Evolutionary conservation across 176 grass and related monocot species (phyloP), one percentile per base, ranked within the genome.

Genomic region (Oryza glumipatula): DNA sequence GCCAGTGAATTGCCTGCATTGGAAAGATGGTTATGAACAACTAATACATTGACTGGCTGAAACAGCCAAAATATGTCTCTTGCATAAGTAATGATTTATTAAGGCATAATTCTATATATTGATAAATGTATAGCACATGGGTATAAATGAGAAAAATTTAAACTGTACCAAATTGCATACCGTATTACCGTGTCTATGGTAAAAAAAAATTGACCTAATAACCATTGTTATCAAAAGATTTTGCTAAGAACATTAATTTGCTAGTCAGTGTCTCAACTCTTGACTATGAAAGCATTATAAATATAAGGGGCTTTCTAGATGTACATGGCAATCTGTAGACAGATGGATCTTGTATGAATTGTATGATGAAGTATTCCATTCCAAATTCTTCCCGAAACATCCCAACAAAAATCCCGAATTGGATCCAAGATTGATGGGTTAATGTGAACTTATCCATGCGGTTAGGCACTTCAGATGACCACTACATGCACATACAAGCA

Each of bases 1-100:
- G 84, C 82, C 83, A 90, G 58, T 88, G 74, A 76, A 98, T 78
- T 48, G 93, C 96, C 93, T 95, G 68, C 67, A 81, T 38, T 67
- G 76, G 65, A 85, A 65, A 83, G 17, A 85, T 47, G 24, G 73
- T 65, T 45, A 56, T 86, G 26, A 96, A 68, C 23, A 36, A 28
- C 39, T 70, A 72, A 52, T 79, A 80, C 39, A 76, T 17, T 63
- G 6, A 21, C 17, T 8, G 52, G 52, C 79, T 38, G 38, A 79
- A 45, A 51, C 38, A 82, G 65, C 54, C 41, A 90, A 44, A 77
- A 82, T 15, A 71, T 66, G 65, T 72, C 36, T 66, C 15, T n/a
- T 16, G 56, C 32, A 84, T 32, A 76, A 76, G 19, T 52, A 73
- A 54, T 68, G 67, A 22, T 32, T 30, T 56, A 39, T 12, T 12